Base-by-base conservation (phyloP, 192 early-diverging fungal species). In the Funneliformis mosseae region DNA sequence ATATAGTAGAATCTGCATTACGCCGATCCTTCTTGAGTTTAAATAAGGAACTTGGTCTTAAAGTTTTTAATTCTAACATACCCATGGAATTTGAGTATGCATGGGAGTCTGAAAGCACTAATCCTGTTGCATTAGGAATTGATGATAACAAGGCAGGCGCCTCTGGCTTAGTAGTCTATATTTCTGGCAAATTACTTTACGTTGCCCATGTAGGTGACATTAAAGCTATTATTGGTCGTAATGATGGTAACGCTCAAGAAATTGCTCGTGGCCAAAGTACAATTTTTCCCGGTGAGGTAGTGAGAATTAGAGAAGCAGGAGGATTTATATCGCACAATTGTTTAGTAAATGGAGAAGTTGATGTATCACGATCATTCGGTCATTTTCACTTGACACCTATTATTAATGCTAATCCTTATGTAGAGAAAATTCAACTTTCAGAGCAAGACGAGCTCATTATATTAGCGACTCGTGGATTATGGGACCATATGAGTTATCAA, bases 141-240 rank as follows among this genome's bases (percentile, higher is more conserved):
- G 83, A 88, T 39, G 88, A 90, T 73, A 82, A 84, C 39, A 84
- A 85, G 11, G 83, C 88, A 23, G 96, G 96, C n/a, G 92, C 93
- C 5, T 95, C 95, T 0, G 95, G 94, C 3, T 83, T 93, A 27
- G 88, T 97, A 2, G 92, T 91, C 2, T 97, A 95, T 79, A 89
- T 97, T 66, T 87, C 90, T 46, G 93, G 94, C 16, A 88, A 87
- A 38, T 93, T 87, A 27, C 83, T 96, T 66, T 96, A 96, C 77
- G 92, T 95, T 8, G 94, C 95, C 14, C 96, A 96, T 77, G 93
- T 94, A 4, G 95, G 96, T 28, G 95, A 97, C 82, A 92, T 92
- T 14, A 84, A 94, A 42, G 94, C 92, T 4, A 93, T 96, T 38
- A 85, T 96, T 50, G 94, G 94, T 39, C 87, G 91, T 77, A 92